Evolutionary conservation across 768 basidiomycete species (phyloP), one percentile per base, ranked within the genome.

Genomic region (Tremella mesenterica): DNA sequence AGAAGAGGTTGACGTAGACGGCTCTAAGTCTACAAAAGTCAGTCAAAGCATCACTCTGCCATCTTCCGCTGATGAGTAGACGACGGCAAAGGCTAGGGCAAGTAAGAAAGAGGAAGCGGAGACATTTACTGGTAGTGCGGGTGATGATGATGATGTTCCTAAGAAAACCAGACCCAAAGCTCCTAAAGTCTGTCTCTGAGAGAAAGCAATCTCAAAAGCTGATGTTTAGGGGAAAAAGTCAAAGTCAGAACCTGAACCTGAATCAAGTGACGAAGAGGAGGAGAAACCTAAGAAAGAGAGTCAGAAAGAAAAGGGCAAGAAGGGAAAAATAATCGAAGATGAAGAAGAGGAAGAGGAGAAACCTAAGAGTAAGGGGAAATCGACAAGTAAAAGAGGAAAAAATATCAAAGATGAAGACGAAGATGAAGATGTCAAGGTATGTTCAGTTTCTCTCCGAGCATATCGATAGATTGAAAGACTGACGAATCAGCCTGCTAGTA

Each of bases 311-410:
- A 41, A 41, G 23, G 38, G 38, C 14, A 23, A 23, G 8, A 41
- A 23, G 38, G 14, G 38, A n/a, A 41, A 41, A 16, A 41, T 18
- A 23, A 18, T 36, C 21, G 38, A 57, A 31, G 44, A 16, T 7
- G 56, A 53, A 48, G 52, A 39, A 36, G 58, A 38, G n/a, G 54
- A 59, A 31, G 51, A 44, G 14, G 54, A 27, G 44, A 61, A 65
- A 56, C 38, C 46, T 26, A 56, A 16, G 67, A 59, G 46, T 64
- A 67, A 26, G 39, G 31, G 27, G 54, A 59, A 52, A 54, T 59
- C 18, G 61, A 54, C 44, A 63, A 27, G n/a, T 16, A 30, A 9
- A 20, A 1, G 48, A 39, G 52, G 23, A 4, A 61, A 48, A 36
- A 59, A 54, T 28, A 53, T 26, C 26, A 59, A 58, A 28, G 30